Percentiles rank a stretch among this genome's conserved stretches.
These are phyloP conservation scores for Blastocystis sp. DNA, from an alignment of 352 stramenopile species.

Conservation along the genomic window DNA sequence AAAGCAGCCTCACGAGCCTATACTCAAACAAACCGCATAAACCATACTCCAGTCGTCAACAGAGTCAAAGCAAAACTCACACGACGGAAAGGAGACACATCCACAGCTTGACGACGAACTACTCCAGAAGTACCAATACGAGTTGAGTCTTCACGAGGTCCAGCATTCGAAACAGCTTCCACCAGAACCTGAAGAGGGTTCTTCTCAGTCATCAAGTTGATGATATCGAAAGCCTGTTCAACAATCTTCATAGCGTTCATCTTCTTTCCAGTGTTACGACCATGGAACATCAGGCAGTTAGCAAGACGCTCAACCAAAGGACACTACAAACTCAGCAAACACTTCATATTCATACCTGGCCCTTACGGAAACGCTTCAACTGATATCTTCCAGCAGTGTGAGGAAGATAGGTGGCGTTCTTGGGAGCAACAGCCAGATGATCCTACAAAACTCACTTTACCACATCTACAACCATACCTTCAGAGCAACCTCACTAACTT, in stretches of 20 bases:
- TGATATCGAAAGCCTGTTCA: slow-evolving; percentile 97
- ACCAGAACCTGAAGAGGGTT: too few relatives aligned
- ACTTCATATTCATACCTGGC: slow-evolving; percentile 65
- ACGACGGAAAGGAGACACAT: too few relatives aligned
- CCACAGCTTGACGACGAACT: too few relatives aligned
- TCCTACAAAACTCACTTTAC: neutral
- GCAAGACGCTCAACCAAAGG: slow-evolving; percentile 93
- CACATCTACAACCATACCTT: neutral
- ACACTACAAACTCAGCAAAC: slow-evolving; percentile 73
- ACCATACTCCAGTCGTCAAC: too few relatives aligned
- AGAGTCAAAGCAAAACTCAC: too few relatives aligned
- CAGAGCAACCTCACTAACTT: slow-evolving; percentile 32
- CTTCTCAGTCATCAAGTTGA: too few relatives aligned
- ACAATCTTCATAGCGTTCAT: slow-evolving; percentile 89
- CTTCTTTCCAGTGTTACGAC: slow-evolving; percentile 98
- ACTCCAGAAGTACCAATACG: too few relatives aligned
- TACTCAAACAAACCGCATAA: too few relatives aligned
- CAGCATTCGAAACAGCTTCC: too few relatives aligned
- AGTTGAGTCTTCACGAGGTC: too few relatives aligned
- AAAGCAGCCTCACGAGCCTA: too few relatives aligned
- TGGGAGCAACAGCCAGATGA: slow-evolving; percentile 36
- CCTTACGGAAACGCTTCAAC: slow-evolving; percentile 99
- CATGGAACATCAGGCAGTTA: slow-evolving; percentile 94
- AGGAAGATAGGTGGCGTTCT: slow-evolving; percentile 82
- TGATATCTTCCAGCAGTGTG: slow-evolving; percentile 99